Evolutionary conservation across 2,329 filamentous ascomycete species (phyloP), one percentile per base, ranked within the genome.

Genomic region (Clarireedia homoeocarpa): DNA sequence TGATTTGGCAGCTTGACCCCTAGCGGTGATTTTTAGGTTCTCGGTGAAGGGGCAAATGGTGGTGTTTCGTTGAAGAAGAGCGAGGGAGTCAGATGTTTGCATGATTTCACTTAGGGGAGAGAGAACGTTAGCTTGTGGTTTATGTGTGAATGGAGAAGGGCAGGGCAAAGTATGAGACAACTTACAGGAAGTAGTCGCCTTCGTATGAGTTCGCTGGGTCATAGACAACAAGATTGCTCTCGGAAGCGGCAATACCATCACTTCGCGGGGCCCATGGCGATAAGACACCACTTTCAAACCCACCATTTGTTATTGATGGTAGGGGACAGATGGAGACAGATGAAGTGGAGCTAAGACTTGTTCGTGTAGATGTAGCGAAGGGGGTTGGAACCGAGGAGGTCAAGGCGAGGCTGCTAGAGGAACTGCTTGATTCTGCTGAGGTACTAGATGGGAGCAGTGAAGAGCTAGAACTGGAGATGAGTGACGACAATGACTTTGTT

Each of bases 231-330:
- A 48, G n/a, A 10, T 48, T 48, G 14, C 44, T 54, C 51, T 54
- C 40, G 9, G 44, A 24, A 9, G 47, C 38, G 4, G 51, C 51
- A 7, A 40, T 30, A 30, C 44, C 44, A 30, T 40, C 44, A 30
- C 30, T 39, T 39, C 44, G 27, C 30, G 51, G 44, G 10, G 51
- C 45, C 51, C 51, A 54, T 15, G 51, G 51, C 15, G 44, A 34
- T 10, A 54, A 27, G 27, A 9, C 23, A n/a, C 51, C 44, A 3
- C 30, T 48, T 40, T 54, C 51, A 4, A 54, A 54, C 10, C 44
- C 51, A 49, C 45, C 51, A n/a, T 54, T 54, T 5, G 51, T 42
- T n/a, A 54, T 54, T n/a, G 44, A 40, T 24, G 51, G 42, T 2
- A 46, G 23, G 15, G 51, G 51, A 14, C 51, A 54, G 12, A 15